phyloP scores from a whole-genome alignment of 805 yeast species.

The Saturnispora bothae region DNA sequence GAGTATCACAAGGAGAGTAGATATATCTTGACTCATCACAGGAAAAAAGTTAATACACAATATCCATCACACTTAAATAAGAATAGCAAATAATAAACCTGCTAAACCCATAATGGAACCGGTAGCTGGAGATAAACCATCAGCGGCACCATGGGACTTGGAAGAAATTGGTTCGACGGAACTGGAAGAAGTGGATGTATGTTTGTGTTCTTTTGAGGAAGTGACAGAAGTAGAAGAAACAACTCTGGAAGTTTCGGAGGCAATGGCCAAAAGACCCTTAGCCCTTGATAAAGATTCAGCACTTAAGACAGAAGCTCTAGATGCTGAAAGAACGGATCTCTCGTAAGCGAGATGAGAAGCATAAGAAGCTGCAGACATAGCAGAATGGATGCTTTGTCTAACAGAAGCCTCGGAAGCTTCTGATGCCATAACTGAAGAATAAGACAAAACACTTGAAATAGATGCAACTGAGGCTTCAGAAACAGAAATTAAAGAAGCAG shows the following conservation, averaged over 20 bases:
- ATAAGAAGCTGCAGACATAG: conserved; percentile 6
- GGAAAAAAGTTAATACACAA: too few species aligned
- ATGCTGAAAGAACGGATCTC: conserved; percentile 5
- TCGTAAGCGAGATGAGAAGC: conserved; percentile 10
- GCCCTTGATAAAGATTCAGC: conserved; percentile 25
- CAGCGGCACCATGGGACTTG: conserved; percentile 20
- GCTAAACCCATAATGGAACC: conserved; percentile 26
- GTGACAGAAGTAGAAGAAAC: conserved; percentile 6
- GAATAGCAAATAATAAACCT: conserved; percentile 29
- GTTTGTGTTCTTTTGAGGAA: conserved; percentile 16
- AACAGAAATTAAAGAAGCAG: conserved; percentile 13
- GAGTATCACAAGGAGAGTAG: background rate
- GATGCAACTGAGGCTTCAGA: conserved; percentile 18
- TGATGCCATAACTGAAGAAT: conserved; percentile 13
- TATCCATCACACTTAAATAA: conserved; percentile 19
- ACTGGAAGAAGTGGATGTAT: conserved; percentile 25
- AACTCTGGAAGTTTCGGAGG: conserved; percentile 24
- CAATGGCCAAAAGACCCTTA: conserved; percentile 31
- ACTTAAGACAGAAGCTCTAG: conserved; percentile 9
- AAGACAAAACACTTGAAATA: conserved; percentile 11
- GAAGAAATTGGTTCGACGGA: conserved; percentile 10
- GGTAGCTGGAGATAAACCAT: conserved; percentile 21
- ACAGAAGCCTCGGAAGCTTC: conserved; percentile 17
- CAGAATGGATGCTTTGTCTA: conserved; percentile 13
- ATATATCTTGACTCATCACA: background rate